These are phyloP conservation scores for Durotheca rogersii DNA, from an alignment of 495 filamentous ascomycete species.

Conservation along the genomic window DNA sequence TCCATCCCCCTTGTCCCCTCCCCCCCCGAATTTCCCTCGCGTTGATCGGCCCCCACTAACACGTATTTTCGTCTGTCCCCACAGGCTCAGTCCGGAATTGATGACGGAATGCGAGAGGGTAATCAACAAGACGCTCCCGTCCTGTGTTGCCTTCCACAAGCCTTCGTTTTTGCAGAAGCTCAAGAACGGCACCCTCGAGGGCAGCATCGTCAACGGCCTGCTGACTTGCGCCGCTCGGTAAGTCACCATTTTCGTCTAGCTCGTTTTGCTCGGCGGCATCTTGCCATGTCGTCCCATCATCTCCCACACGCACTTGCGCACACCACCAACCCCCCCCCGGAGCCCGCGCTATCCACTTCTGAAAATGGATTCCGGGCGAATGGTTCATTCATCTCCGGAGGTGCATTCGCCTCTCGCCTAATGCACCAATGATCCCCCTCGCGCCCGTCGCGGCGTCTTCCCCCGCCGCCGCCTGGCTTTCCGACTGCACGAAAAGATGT, in stretches of 20 bases:
- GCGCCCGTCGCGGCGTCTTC: neutral
- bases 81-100: slow-evolving; percentile 50
- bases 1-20: slow-evolving; percentile 29
- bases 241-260: slow-evolving; percentile 20
- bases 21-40: slow-evolving; percentile 28
- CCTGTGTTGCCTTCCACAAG: slow-evolving; percentile 56
- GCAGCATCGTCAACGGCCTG: slow-evolving; percentile 50
- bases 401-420: slow-evolving; percentile 25
- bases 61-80: slow-evolving; percentile 28
- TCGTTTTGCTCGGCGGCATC: too few relatives aligned
- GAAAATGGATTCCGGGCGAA: slow-evolving; percentile 31
- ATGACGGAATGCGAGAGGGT: slow-evolving; percentile 53
- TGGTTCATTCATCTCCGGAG: slow-evolving; percentile 33
- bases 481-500: slow-evolving; percentile 13
- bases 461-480: slow-evolving; percentile 18
- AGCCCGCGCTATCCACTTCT: slow-evolving; percentile 26
- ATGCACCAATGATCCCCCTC: slow-evolving; percentile 19
- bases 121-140: slow-evolving; percentile 51
- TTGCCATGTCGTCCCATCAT: neutral
- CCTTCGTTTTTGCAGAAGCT: slow-evolving; percentile 53
- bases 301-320: neutral
- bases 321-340: slow-evolving; percentile 9
- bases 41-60: slow-evolving; percentile 37
- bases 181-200: slow-evolving; percentile 48
- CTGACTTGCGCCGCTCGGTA: slow-evolving; percentile 52